Percentiles rank a stretch among this genome's conserved stretches.
Conservation (phyloP, 257 asterid genomes). For the Asclepias syriaca region DNA sequence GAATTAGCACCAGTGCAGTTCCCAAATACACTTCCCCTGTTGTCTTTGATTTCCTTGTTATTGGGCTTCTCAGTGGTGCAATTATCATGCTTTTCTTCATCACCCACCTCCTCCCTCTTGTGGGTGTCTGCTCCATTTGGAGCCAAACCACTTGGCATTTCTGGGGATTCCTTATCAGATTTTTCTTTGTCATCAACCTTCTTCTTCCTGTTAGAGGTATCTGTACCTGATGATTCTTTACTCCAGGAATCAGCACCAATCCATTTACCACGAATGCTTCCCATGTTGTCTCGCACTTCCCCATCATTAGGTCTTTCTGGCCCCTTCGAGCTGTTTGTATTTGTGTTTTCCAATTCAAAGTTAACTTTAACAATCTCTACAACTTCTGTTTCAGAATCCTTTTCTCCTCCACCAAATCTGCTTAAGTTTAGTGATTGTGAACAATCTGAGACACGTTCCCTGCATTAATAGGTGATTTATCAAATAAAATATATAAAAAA, state of each 20-base stretch:
- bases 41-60: too few species aligned
- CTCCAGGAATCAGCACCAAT: conserved; percentile 8
- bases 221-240: conserved; percentile 9
- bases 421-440: conserved; percentile 16
- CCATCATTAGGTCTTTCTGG: conserved; percentile 10
- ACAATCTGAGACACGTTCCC: conserved; percentile 28
- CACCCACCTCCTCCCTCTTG: neutral
- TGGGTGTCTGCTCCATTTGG: neutral
- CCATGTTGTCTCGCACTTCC: conserved; percentile 9
- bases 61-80: neutral
- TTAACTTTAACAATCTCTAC: conserved; percentile 9
- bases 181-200: conserved; percentile 1
- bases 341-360: conserved; percentile 22
- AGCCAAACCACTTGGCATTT: conserved; percentile 16
- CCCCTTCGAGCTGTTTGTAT: conserved; percentile 11
- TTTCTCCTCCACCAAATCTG: conserved; percentile 14
- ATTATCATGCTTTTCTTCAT: conserved; percentile 3
- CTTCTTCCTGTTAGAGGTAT: neutral
- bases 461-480: conserved; percentile 26
- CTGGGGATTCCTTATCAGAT: neutral
- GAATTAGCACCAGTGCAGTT: too few species aligned
- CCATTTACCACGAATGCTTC: conserved; percentile 9
- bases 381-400: conserved; percentile 7
- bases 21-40: too few species aligned
- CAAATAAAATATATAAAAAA: conserved; percentile 4